Evolutionary conservation across 2,329 filamentous ascomycete genomes (phyloP), one percentile per base, ranked within the genome.

Genomic region (Diplodia scrobiculata): DNA sequence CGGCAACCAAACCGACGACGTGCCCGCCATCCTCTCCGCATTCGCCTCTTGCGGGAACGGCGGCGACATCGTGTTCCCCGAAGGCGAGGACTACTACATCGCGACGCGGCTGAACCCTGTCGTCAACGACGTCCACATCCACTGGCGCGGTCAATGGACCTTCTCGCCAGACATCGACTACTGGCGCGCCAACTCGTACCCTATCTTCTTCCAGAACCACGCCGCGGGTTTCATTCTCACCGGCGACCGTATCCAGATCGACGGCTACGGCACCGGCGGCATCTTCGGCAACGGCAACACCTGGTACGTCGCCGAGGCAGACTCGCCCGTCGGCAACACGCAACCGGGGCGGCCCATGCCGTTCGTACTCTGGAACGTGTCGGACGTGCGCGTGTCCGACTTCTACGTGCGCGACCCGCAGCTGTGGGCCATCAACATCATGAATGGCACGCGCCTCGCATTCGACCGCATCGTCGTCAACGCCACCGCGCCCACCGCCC

Each of bases 311-410:
- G 80, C 74, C 9, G 83, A 86, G 71, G 69, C 77, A 29, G 55
- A 25, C 11, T 47, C 38, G 14, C 55, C 55, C 7, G 79, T 76
- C 14, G 68, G 63, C 72, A 64, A 48, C 5, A 85, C 83, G 0
- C 79, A 79, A 63, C 79, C 80, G 1, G 84, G 84, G 3, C 74
- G 84, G 10, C 84, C 84, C 0, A 86, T 86, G 83, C 83, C 84
- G 0, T 85, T 86, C 66, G 83, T 85, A 3, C 80, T 84, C 63
- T 86, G 84, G 84, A 86, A 86, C 68, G 81, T 83, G 2, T 81
- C 79, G n/a, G 79, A 85, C 63, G 83, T 86, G 2, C 74, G 76
- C 3, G 82, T 86, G n/a, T 76, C 79, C 25, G 81, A 84, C 66
- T 85, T 86, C 71, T 79, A 76, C 63, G 76, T 86, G 67, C 78